A percentile compares a stretch with the other conserved stretches of the same genome.
Evolutionary conservation across 441 rosid species (phyloP).

Genomic region (Theobroma grandiflorum): DNA sequence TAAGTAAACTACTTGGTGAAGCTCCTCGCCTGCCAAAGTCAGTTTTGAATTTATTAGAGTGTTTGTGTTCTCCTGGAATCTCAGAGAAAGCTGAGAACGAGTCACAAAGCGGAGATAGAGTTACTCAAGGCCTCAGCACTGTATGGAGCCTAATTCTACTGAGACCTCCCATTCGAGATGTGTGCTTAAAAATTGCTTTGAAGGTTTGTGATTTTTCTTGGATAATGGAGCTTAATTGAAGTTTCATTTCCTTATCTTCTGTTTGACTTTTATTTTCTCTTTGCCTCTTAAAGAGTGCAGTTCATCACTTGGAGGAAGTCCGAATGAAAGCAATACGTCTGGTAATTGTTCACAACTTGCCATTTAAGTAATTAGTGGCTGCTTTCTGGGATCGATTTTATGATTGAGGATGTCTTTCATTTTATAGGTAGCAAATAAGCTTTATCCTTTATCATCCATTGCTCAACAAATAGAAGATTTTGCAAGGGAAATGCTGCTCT

Average conservation of each 20-base stretch:
- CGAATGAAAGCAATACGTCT: slow-evolving; percentile 99
- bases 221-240: slow-evolving; percentile 19
- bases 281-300: slow-evolving; percentile 76
- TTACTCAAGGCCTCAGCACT: slow-evolving; percentile 97
- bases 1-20: slow-evolving; percentile 92
- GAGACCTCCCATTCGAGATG: slow-evolving; percentile 89
- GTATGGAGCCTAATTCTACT: slow-evolving; percentile 91
- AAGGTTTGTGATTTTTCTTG: slow-evolving; percentile 58
- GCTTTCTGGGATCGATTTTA: slow-evolving; percentile 30
- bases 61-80: slow-evolving; percentile 83
- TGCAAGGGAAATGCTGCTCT: slow-evolving; percentile 75
- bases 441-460: slow-evolving; percentile 79
- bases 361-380: slow-evolving; percentile 29
- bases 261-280: slow-evolving; percentile 35
- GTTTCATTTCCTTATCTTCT: slow-evolving; percentile 17
- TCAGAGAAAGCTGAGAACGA: slow-evolving; percentile 69
- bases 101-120: slow-evolving; percentile 87
- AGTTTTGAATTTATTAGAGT: slow-evolving; percentile 78
- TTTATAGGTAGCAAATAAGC: slow-evolving; percentile 95
- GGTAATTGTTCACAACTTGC: slow-evolving; percentile 57
- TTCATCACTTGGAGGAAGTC: slow-evolving; percentile 95
- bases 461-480: slow-evolving; percentile 91
- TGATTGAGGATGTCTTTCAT: slow-evolving; percentile 36
- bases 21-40: slow-evolving; percentile 94
- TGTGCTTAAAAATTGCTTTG: slow-evolving; percentile 90